A percentile compares a stretch with the other conserved stretches of the same genome.
Conservation (phyloP, 2,329 filamentous ascomycete genomes). For the Aureobasidium leucospermi region DNA sequence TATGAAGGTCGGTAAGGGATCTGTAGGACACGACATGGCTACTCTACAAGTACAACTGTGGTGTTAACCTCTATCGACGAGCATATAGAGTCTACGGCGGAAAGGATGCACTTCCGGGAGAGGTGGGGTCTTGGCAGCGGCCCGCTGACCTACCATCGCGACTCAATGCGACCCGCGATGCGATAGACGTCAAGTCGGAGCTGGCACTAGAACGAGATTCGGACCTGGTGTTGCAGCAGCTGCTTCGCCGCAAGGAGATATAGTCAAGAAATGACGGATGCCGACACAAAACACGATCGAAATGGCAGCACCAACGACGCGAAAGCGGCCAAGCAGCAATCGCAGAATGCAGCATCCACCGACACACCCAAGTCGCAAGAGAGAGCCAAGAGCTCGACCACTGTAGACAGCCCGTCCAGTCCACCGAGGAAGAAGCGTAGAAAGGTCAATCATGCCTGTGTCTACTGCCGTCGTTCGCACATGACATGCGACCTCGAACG, state of each 20-base stretch:
- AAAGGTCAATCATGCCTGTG: constrained; percentile 50
- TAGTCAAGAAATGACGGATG: not conserved
- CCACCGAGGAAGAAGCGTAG: constrained; percentile 40
- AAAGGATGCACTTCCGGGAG: not conserved
- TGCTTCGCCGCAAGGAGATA: not conserved
- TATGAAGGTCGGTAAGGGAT: too few relatives aligned
- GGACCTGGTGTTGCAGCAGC: not conserved
- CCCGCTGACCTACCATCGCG: not conserved
- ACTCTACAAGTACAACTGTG: too few relatives aligned
- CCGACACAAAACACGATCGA: not conserved
- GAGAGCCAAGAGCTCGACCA: constrained; percentile 9
- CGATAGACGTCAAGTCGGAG: not conserved
- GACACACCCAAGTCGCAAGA: constrained; percentile 2
- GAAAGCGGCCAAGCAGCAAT: not conserved
- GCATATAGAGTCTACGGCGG: not conserved
- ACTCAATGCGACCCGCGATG: not conserved
- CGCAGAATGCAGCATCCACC: not conserved
- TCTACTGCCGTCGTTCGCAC: constrained; percentile 48
- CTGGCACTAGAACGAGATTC: not conserved
- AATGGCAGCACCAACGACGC: not conserved
- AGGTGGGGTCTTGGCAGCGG: not conserved
- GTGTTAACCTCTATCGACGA: too few relatives aligned
- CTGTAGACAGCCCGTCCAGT: not conserved
- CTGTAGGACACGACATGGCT: too few relatives aligned
- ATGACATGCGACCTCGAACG: constrained; percentile 61